Evolutionary conservation across 169 alveolate species (phyloP).

Genomic region (Plasmodium reichenowi): DNA sequence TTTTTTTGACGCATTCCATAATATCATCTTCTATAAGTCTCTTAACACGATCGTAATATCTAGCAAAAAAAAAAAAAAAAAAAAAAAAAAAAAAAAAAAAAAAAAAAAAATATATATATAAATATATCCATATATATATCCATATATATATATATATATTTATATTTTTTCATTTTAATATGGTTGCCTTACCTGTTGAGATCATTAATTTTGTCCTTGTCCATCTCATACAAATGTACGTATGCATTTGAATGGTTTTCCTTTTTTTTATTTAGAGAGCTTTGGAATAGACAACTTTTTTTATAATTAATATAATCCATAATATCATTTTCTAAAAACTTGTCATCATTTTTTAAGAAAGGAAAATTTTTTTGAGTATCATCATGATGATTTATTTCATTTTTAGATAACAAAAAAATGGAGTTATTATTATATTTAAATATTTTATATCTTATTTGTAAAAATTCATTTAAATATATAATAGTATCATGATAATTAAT

Average conservation of each 20-base stretch:
- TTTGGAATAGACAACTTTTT: constrained; percentile 15
- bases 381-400: not conserved
- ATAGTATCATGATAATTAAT: constrained; percentile 31
- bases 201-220: constrained; percentile 19
- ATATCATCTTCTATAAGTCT: constrained; percentile 48
- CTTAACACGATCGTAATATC: constrained; percentile 38
- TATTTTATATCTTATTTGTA: constrained; percentile 40
- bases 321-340: constrained; percentile 42
- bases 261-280: constrained; percentile 1
- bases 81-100: not conserved
- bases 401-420: not conserved
- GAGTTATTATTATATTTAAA: constrained; percentile 20
- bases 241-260: constrained; percentile 34
- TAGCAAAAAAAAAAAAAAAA: not conserved
- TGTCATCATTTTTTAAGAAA: constrained; percentile 19
- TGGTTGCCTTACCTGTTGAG: constrained; percentile 14
- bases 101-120: not conserved
- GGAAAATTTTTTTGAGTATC: not conserved
- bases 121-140: not conserved
- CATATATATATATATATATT: not conserved
- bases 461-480: constrained; percentile 28
- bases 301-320: constrained; percentile 50
- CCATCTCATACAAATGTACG: constrained; percentile 16
- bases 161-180: not conserved
- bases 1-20: constrained; percentile 15